Conservation (phyloP, 2,329 filamentous ascomycete species). For the Fusarium sp. region DNA sequence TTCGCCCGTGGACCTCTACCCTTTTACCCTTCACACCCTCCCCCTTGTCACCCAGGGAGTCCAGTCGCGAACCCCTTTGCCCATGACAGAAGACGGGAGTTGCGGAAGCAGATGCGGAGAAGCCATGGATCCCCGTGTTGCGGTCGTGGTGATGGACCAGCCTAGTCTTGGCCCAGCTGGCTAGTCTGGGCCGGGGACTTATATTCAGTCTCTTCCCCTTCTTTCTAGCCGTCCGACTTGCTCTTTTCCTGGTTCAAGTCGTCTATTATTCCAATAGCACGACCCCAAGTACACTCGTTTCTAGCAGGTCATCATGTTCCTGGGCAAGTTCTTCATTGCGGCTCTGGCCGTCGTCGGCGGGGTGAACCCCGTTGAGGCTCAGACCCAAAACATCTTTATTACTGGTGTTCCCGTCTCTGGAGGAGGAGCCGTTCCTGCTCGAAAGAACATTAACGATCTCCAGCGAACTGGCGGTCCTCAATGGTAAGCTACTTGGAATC, state of each 20-base stretch:
- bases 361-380: conserved; percentile 40
- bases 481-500: conserved; percentile 50
- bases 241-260: conserved; percentile 31
- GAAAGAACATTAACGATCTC: conserved; percentile 62
- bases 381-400: conserved; percentile 46
- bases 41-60: conserved; percentile 38
- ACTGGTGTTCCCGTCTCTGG: conserved; percentile 54
- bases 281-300: conserved; percentile 34
- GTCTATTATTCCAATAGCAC: conserved; percentile 32
- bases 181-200: background rate
- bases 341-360: conserved; percentile 43
- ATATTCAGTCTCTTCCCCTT: conserved; percentile 36
- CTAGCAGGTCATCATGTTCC: conserved; percentile 34
- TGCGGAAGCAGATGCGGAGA: conserved; percentile 35
- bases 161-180: conserved; percentile 25
- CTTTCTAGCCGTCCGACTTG: conserved; percentile 6
- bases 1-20: conserved; percentile 27
- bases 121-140: conserved; percentile 26
- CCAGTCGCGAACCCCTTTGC: conserved; percentile 37
- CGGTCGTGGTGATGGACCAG: background rate
- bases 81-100: conserved; percentile 36
- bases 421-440: conserved; percentile 56
- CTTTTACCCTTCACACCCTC: conserved; percentile 30
- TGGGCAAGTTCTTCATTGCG: conserved; percentile 35
- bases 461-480: conserved; percentile 55